phyloP scores from a whole-genome alignment of 2,329 filamentous ascomycete genomes.

The Huntiella moniliformis region DNA sequence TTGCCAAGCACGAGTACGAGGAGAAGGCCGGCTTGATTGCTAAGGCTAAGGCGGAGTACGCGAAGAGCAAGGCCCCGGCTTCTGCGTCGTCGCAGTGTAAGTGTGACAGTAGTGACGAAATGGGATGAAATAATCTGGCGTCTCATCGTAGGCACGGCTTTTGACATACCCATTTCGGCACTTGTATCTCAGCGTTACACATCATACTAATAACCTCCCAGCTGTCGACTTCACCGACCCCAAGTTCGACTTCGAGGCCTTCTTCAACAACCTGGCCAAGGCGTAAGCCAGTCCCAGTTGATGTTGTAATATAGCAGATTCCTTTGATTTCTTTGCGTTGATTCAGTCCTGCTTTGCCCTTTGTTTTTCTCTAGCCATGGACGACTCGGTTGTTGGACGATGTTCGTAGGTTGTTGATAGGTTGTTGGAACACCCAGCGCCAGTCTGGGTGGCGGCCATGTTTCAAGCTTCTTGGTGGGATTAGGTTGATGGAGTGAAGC shows the following conservation, averaged over 20 bases:
- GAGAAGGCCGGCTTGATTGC: conserved; percentile 83
- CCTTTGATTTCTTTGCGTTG: neutral
- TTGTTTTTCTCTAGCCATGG: neutral
- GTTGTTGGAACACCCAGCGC: conserved; percentile 1
- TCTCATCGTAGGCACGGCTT: no score
- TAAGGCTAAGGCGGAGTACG: conserved; percentile 80
- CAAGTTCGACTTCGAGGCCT: conserved; percentile 86
- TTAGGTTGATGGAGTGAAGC: neutral
- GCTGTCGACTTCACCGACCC: conserved; percentile 50
- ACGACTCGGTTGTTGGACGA: neutral
- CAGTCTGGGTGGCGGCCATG: conserved; percentile 4
- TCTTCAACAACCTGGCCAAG: conserved; percentile 44
- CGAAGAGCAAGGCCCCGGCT: conserved; percentile 48
- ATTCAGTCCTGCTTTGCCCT: neutral
- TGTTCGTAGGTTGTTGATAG: no score
- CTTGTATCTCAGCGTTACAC: no score
- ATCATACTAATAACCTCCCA: neutral
- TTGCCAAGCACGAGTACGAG: conserved; percentile 65
- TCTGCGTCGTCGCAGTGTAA: conserved; percentile 15
- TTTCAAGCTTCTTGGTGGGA: conserved; percentile 1
- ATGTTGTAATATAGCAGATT: conserved; percentile 9
- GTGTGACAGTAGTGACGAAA: conserved; percentile 13
- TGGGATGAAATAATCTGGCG: no score
- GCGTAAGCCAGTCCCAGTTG: conserved; percentile 20
- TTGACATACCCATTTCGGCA: no score